phyloP scores from a whole-genome alignment of 345 rosid genomes.

The Eucalyptus viminalis region DNA sequence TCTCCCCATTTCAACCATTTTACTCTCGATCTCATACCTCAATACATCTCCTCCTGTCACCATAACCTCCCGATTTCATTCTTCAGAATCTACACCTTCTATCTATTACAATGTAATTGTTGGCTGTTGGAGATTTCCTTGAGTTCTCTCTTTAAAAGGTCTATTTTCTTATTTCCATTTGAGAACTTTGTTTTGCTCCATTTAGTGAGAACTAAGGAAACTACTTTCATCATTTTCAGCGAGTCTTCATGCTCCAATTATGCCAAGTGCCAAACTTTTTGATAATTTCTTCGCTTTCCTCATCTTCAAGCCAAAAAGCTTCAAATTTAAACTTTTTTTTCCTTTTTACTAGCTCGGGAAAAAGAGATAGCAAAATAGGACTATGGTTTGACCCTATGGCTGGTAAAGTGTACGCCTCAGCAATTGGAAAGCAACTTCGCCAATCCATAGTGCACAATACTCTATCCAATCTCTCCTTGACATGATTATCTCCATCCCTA shows the following conservation, averaged over 20 bases:
- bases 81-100: background rate
- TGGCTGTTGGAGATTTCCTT: background rate
- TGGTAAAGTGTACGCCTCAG: background rate
- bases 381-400: background rate
- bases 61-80: background rate
- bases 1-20: background rate
- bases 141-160: background rate
- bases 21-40: background rate
- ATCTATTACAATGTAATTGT: background rate
- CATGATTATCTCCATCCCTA: background rate
- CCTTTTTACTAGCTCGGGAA: background rate
- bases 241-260: background rate
- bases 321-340: no score
- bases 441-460: background rate
- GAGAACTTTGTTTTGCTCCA: background rate
- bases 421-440: background rate
- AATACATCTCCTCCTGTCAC: background rate
- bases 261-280: no score
- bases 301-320: background rate
- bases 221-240: background rate
- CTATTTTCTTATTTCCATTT: background rate
- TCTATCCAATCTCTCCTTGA: background rate
- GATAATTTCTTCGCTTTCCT: background rate
- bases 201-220: background rate
- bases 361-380: background rate